Evolutionary conservation across 192 early-diverging fungal genomes (phyloP).

Genomic region (Entomortierella chlamydospora): DNA sequence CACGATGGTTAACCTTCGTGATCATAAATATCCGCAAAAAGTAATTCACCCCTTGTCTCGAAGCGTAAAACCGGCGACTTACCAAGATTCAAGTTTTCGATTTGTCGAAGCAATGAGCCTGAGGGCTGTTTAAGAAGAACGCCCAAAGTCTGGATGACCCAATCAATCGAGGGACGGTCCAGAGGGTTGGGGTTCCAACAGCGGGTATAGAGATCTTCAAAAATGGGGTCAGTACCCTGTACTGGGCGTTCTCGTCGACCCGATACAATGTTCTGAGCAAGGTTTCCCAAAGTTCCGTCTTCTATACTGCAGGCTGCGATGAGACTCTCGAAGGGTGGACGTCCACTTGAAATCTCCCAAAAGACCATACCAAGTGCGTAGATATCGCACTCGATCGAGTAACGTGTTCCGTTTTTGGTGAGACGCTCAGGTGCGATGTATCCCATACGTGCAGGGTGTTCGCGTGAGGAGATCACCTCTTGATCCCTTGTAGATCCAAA

Average conservation of each 20-base stretch:
- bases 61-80: neutral
- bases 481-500: conserved; percentile 43
- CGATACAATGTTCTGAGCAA: conserved; percentile 44
- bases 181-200: conserved; percentile 41
- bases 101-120: conserved; percentile 20
- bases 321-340: conserved; percentile 38
- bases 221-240: conserved; percentile 44
- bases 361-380: conserved; percentile 51
- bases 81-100: conserved; percentile 46
- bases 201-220: conserved; percentile 50
- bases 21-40: no score
- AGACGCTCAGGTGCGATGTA: conserved; percentile 50
- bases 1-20: no score
- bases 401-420: conserved; percentile 37
- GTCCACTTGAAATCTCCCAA: conserved; percentile 48
- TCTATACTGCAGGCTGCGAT: conserved; percentile 21
- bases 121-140: conserved; percentile 46
- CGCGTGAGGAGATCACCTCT: conserved; percentile 46
- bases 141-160: conserved; percentile 39
- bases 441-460: conserved; percentile 44
- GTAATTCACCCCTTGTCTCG: no score
- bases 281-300: conserved; percentile 24
- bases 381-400: conserved; percentile 51
- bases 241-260: conserved; percentile 39
- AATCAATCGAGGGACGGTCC: conserved; percentile 47